Base-by-base conservation (phyloP, 1,139 yeast genomes). In the Pichia sp. region DNA sequence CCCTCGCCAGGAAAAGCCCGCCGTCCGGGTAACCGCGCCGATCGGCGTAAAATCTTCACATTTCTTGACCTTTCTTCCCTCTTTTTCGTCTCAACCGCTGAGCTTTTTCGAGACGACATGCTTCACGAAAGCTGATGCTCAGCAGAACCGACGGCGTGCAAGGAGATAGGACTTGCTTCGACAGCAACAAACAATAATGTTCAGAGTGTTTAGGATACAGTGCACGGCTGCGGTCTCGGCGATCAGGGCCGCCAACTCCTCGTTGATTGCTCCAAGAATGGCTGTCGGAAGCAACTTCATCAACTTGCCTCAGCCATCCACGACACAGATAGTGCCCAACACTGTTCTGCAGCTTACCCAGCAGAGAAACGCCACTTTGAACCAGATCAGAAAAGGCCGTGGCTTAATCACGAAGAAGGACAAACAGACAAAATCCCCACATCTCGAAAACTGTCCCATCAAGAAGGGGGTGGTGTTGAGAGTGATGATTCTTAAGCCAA, bases 401-500 rank as follows among this genome's bases (percentile, higher is more conserved):
- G 82, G 82, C 20, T 75, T 79, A 59, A 82, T 55, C 62, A 69
- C 78, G 70, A 80, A 67, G 63, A 80, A 78, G 59, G 73, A 70
- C 57, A 74, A 75, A 61, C 68, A 78, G 7, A 70, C 86, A 2
- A 82, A 80, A 63, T 80, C 97, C 0, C 97, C 97, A 9, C 95
- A 89, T 73, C 79, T 93, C 60, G 84, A 85, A n/a, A 72, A 72
- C 16, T 81, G 85, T 62, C 98, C 98, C 1, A 87, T 90, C 67
- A 83, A 85, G 64, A 90, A 91, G 64, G 99, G 97, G 36, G 98
- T 93, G 4, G 96, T 93, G n/a, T 76, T 92, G 56, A 81, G 97
- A 69, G 96, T 92, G 31, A 88, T 92, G 93, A 88, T 91, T 59
- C 78, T 92, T 63, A 93, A 93, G 71, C 99, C 99, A 49, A 93